Evolutionary conservation across 495 filamentous ascomycete genomes (phyloP), one percentile per base, ranked within the genome.

Genomic region (Aspergillus funiculosus): DNA sequence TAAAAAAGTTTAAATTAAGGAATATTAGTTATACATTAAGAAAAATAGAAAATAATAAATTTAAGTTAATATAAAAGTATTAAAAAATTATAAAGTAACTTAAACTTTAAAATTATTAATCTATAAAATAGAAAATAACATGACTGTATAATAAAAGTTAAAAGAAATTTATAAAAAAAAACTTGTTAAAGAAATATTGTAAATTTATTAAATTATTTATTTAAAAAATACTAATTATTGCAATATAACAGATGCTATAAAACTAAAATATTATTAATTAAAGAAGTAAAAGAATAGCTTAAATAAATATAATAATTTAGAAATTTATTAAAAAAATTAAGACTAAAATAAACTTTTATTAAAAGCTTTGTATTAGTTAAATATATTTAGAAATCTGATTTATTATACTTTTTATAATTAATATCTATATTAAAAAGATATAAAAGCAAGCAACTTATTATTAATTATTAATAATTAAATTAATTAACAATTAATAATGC

Each of bases 401-500:
- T n/a, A n/a, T 27, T 4, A 11, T 4, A 4, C 3, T 30, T 38
- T 40, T 42, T 27, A 27, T 48, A 45, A 36, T 46, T 53, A 27
- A 5, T 30, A 3, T 30, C 1, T 25, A 25, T 26, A 25, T 14
- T 25, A 5, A 25, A 13, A 1, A 15, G 25, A 43, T 15, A 43
- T 34, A 25, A 25, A 20, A 15, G 25, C 4, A 46, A 36, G 35
- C 20, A 52, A 41, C 32, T 28, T 20, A 10, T 52, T 54, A 43
- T 34, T 39, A 51, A 55, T 21, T 40, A 40, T 43, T 27, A 43
- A 42, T 8, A 35, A 8, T 14, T 38, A 28, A 41, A 29, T 40
- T 41, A 46, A 19, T 17, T 13, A 34, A 44, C 28, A 19, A 37
- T 37, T 36, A 36, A 37, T 36, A 17, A 45, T 11, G 8, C 18